phyloP scores from a whole-genome alignment of 768 basidiomycete species.

The Agaricus blazei region DNA sequence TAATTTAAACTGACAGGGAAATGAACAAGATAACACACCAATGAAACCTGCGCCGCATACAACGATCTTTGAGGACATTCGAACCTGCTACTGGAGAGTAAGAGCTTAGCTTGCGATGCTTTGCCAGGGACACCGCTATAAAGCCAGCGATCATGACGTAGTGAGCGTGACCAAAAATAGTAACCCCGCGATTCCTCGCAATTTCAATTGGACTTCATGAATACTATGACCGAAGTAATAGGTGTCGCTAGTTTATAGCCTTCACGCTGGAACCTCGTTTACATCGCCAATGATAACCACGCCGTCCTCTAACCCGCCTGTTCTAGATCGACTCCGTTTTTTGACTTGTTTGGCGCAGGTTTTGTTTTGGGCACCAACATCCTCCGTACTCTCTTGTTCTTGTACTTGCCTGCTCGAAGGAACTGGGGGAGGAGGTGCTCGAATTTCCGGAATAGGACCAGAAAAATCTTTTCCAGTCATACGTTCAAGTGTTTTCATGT shows the following conservation, averaged over 20 bases:
- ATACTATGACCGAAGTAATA: background rate
- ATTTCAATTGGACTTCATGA: too few relatives aligned
- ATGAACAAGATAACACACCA: conserved; percentile 29
- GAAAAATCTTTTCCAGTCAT: conserved; percentile 87
- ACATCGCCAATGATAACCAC: conserved; percentile 33
- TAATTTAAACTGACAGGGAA: background rate
- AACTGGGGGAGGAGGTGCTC: conserved; percentile 29
- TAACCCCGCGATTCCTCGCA: too few relatives aligned
- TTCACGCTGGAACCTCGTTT: conserved; percentile 21
- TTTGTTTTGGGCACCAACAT: conserved; percentile 9
- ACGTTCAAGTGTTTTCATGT: conserved; percentile 66
- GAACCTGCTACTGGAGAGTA: background rate
- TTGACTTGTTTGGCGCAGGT: conserved; percentile 17
- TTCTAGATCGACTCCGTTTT: conserved; percentile 22
- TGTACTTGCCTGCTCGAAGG: conserved; percentile 13
- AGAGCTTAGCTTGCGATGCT: background rate
- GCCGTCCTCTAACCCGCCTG: conserved; percentile 22
- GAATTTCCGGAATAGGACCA: conserved; percentile 71
- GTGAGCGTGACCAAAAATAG: background rate
- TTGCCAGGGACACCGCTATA: background rate
- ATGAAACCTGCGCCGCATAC: conserved; percentile 59
- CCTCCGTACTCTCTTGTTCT: conserved; percentile 13
- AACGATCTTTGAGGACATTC: conserved; percentile 33
- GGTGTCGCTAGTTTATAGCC: background rate
- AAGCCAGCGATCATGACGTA: conserved; percentile 1